Conservation (phyloP, 352 stramenopile genomes). For the Globisporangium megalacanthum region DNA sequence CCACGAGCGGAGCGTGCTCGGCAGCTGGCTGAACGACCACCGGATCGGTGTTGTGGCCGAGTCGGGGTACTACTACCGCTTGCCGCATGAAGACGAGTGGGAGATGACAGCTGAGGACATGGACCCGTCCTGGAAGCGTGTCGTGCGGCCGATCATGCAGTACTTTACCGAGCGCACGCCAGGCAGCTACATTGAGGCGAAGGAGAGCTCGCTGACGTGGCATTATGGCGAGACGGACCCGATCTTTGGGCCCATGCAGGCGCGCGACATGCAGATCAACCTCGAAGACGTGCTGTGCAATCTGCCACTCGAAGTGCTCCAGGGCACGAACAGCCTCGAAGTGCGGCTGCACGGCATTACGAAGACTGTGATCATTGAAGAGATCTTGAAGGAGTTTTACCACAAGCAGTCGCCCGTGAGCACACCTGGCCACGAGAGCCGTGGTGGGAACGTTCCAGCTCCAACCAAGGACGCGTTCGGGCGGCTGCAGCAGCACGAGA, state of each 20-base stretch:
- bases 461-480: no score
- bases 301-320: conserved; percentile 81
- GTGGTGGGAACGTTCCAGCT: no score
- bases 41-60: conserved; percentile 65
- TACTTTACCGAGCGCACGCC: conserved; percentile 73
- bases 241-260: conserved; percentile 84
- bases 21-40: conserved; percentile 79
- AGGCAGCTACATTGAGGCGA: conserved; percentile 80
- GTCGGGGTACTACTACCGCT: conserved; percentile 74
- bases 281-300: conserved; percentile 81
- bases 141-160: conserved; percentile 72
- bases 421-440: conserved; percentile 1
- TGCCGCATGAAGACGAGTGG: conserved; percentile 30
- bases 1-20: conserved; percentile 81
- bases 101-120: conserved; percentile 24
- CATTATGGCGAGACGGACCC: conserved; percentile 82
- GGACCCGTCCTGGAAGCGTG: conserved; percentile 73
- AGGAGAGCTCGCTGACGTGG: conserved; percentile 84
- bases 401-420: conserved; percentile 51
- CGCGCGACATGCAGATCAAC: conserved; percentile 88
- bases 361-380: conserved; percentile 73
- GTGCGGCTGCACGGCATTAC: conserved; percentile 75
- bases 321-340: conserved; percentile 78
- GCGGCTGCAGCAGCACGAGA: conserved; percentile 29
- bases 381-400: conserved; percentile 66